phyloP scores from a whole-genome alignment of 2,329 filamentous ascomycete species.

The Passalora sequoiae region DNA sequence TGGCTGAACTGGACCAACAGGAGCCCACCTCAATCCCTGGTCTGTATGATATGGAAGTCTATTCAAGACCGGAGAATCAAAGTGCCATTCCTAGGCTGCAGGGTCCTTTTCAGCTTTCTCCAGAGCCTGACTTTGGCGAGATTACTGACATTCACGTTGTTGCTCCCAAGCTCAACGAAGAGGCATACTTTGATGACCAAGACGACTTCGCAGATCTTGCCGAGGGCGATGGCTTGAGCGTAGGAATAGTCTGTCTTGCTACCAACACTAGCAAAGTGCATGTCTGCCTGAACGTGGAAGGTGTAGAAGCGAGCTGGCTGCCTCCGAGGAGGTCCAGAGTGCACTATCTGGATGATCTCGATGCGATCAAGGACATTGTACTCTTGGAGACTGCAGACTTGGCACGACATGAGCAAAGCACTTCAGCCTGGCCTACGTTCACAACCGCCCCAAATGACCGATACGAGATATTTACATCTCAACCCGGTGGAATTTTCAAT shows the following conservation, averaged over 20 bases:
- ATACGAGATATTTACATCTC: conserved; percentile 57
- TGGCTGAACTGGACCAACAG: conserved; percentile 32
- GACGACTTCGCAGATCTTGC: conserved; percentile 39
- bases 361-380: conserved; percentile 28
- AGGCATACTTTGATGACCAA: conserved; percentile 49
- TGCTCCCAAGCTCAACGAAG: conserved; percentile 49
- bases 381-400: conserved; percentile 42
- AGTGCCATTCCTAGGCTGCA: conserved; percentile 57
- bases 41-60: conserved; percentile 49
- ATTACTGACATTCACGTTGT: conserved; percentile 58
- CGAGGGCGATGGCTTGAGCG: conserved; percentile 47
- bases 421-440: conserved; percentile 48
- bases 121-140: conserved; percentile 50
- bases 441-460: conserved; percentile 51
- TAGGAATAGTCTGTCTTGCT: conserved; percentile 54
- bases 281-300: conserved; percentile 57
- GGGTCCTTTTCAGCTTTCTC: conserved; percentile 55
- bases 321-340: conserved; percentile 38
- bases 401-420: conserved; percentile 19
- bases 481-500: conserved; percentile 49
- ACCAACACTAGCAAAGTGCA: conserved; percentile 54
- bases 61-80: conserved; percentile 49
- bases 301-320: conserved; percentile 59
- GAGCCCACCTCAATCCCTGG: conserved; percentile 17
- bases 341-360: conserved; percentile 24